These are phyloP conservation scores for Calonectria pseudoturangicola DNA, from an alignment of 2,329 filamentous ascomycete genomes.

Conservation along the genomic window DNA sequence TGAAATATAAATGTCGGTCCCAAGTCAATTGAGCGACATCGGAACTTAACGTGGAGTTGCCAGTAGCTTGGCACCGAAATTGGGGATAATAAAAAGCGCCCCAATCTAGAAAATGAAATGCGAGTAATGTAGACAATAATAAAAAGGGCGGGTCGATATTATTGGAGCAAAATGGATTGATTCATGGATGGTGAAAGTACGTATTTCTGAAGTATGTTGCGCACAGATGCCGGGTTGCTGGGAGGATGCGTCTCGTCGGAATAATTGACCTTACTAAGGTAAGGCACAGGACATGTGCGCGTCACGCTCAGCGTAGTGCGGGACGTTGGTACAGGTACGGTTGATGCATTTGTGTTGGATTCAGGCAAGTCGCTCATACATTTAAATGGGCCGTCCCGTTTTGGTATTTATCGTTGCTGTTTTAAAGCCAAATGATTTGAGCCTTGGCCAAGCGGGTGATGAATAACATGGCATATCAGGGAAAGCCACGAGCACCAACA, in stretches of 20 bases:
- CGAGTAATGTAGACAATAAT: neutral
- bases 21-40: constrained; percentile 13
- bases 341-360: neutral
- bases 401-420: constrained; percentile 2
- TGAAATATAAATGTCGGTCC: neutral
- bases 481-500: too few relatives aligned
- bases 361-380: constrained; percentile 18
- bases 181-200: constrained; percentile 2
- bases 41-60: neutral
- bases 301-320: constrained; percentile 7
- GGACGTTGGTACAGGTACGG: constrained; percentile 17
- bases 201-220: neutral
- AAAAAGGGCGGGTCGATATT: neutral
- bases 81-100: too few relatives aligned
- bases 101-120: neutral
- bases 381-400: neutral
- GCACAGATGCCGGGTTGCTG: constrained; percentile 12
- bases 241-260: constrained; percentile 17
- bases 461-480: too few relatives aligned
- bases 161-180: neutral
- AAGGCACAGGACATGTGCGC: constrained; percentile 8
- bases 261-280: constrained; percentile 11
- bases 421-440: neutral
- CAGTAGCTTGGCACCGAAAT: neutral
- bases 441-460: too few relatives aligned